phyloP scores from a whole-genome alignment of 306 rosid species.

The Acacia melanoxylon region DNA sequence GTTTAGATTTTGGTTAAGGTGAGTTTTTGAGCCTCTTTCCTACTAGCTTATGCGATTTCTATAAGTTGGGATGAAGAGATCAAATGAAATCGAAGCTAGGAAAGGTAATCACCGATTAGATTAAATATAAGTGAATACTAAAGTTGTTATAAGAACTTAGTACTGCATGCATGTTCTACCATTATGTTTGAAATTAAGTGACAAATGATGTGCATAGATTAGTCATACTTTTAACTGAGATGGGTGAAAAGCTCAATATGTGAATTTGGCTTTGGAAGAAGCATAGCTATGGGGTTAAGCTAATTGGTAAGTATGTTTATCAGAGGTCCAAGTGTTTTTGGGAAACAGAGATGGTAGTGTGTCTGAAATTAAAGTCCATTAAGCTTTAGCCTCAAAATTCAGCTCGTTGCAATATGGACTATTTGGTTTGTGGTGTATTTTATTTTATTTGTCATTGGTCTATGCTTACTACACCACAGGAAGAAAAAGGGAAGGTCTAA shows the following conservation, averaged over 20 bases:
- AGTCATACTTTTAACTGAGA: too few species aligned
- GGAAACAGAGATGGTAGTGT: background rate
- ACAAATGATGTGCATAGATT: too few species aligned
- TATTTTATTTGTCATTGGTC: background rate
- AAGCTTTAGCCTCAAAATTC: background rate
- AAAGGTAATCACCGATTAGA: too few species aligned
- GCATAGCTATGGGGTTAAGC: background rate
- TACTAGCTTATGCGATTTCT: too few species aligned
- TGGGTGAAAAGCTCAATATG: background rate
- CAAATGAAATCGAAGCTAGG: too few species aligned
- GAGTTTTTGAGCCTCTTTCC: too few species aligned
- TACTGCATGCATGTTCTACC: too few species aligned
- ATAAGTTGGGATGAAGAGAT: too few species aligned
- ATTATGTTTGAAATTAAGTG: too few species aligned
- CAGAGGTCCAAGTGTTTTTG: background rate
- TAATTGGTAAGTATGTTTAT: background rate
- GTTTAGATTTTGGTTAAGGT: too few species aligned
- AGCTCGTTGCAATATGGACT: background rate
- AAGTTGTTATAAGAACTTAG: too few species aligned
- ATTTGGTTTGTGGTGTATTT: background rate
- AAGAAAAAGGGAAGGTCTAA: background rate
- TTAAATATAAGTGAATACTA: too few species aligned
- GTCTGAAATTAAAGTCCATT: background rate
- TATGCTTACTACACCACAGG: background rate
- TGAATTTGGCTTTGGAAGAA: background rate